These are phyloP conservation scores for Microglena sp. DNA, from an alignment of 139 green algal species.

Conservation along the genomic window DNA sequence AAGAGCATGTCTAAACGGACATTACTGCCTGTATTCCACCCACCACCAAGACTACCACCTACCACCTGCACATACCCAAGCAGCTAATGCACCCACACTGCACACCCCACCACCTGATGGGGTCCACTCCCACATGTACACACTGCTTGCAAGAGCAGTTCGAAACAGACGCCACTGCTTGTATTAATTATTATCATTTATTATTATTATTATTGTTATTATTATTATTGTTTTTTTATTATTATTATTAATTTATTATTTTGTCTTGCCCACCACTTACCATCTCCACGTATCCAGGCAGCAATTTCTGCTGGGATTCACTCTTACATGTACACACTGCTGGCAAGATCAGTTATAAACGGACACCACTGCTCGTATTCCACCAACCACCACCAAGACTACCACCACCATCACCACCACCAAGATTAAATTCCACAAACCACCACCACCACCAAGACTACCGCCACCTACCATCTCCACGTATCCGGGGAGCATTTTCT, in stretches of 20 bases:
- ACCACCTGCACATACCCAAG: background rate
- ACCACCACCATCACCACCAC: background rate
- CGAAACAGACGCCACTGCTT: too few species aligned
- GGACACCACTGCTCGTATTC: background rate
- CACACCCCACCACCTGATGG: background rate
- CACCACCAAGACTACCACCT: background rate
- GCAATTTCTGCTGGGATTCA: too few species aligned
- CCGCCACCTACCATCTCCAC: conserved; percentile 27
- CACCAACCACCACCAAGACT: background rate
- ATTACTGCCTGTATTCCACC: background rate
- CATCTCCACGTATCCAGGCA: too few species aligned
- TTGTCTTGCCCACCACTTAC: conserved; percentile 23
- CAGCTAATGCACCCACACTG: background rate
- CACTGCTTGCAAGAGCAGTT: too few species aligned
- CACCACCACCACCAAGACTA: background rate
- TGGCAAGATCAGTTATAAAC: background rate
- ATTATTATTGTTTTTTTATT: too few species aligned
- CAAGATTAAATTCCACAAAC: background rate
- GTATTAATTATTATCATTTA: too few species aligned
- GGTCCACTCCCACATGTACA: too few species aligned
- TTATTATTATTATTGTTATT: too few species aligned
- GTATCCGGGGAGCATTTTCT: conserved; percentile 48
- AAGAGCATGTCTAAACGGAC: background rate
- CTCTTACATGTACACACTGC: background rate
- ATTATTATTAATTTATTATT: too few species aligned